phyloP scores from a whole-genome alignment of 805 yeast species.

The Yarrowia porcina region DNA sequence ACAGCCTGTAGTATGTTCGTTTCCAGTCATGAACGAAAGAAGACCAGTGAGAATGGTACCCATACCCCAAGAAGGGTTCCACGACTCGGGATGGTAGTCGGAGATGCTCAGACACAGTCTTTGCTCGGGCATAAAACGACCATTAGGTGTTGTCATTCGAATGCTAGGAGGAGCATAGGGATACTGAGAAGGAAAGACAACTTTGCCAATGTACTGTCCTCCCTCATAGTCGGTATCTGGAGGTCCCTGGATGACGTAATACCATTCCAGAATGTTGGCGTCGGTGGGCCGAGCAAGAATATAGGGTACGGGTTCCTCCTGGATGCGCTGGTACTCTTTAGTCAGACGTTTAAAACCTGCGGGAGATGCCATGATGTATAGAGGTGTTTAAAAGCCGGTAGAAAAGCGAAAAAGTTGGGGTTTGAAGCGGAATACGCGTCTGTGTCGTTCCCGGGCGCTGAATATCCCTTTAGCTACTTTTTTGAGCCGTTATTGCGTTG shows the following conservation, averaged over 20 bases:
- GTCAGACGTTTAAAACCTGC: slow-evolving; percentile 45
- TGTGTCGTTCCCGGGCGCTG: not conserved
- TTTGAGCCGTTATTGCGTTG: no score
- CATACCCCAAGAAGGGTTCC: slow-evolving; percentile 98
- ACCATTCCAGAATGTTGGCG: slow-evolving; percentile 86
- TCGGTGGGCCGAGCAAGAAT: slow-evolving; percentile 85
- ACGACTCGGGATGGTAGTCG: slow-evolving; percentile 88
- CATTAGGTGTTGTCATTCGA: slow-evolving; percentile 74
- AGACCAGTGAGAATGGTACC: slow-evolving; percentile 83
- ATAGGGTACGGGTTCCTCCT: slow-evolving; percentile 79
- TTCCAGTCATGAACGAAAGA: slow-evolving; percentile 87
- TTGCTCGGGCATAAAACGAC: slow-evolving; percentile 64
- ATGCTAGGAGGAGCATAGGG: slow-evolving; percentile 89
- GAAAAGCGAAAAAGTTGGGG: not conserved
- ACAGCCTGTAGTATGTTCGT: slow-evolving; percentile 75
- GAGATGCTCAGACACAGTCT: slow-evolving; percentile 88
- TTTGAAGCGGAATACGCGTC: not conserved
- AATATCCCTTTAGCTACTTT: no score
- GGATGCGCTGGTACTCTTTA: slow-evolving; percentile 75
- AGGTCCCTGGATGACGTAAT: slow-evolving; percentile 87
- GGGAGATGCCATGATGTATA: not conserved
- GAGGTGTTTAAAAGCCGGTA: not conserved
- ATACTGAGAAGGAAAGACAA: slow-evolving; percentile 79
- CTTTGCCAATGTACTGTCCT: slow-evolving; percentile 85
- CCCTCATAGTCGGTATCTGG: slow-evolving; percentile 83